A percentile compares a stretch with the other conserved stretches of the same genome.
Evolutionary conservation across 1,284 basidiomycete species (phyloP).

Genomic region (Ceratobasidium theobromae): DNA sequence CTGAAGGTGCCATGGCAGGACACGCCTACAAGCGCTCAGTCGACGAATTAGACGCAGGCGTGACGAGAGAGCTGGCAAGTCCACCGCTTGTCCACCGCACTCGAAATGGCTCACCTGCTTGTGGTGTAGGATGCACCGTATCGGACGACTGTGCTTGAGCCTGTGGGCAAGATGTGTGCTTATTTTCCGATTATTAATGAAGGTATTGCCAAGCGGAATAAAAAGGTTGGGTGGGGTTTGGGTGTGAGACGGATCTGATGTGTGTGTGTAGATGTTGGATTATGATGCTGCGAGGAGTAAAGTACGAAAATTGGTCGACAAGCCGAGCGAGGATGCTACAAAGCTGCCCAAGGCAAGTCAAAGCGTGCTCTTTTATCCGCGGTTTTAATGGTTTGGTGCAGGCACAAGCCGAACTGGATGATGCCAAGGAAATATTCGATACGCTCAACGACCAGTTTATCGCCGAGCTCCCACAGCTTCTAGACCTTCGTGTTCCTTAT

Average conservation of each 20-base stretch:
- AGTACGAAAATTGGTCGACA: slow-evolving; percentile 87
- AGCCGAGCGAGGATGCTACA: slow-evolving; percentile 89
- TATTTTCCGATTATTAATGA: slow-evolving; percentile 96
- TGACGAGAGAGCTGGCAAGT: slow-evolving; percentile 81
- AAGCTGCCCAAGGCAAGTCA: slow-evolving; percentile 77
- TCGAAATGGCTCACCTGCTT: not conserved
- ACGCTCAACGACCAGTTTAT: slow-evolving; percentile 91
- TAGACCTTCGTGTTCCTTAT: slow-evolving; percentile 95
- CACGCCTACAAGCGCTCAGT: slow-evolving; percentile 95
- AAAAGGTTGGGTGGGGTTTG: slow-evolving; percentile 69
- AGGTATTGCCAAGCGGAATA: slow-evolving; percentile 90
- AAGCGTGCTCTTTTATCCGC: not conserved
- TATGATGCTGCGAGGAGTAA: slow-evolving; percentile 91
- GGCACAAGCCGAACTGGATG: slow-evolving; percentile 95
- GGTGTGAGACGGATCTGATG: not conserved
- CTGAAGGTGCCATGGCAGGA: slow-evolving; percentile 94
- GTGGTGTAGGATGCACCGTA: slow-evolving; percentile 81
- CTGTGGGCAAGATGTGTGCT: slow-evolving; percentile 91
- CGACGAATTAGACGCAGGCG: slow-evolving; percentile 87
- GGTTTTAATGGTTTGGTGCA: slow-evolving; percentile 41
- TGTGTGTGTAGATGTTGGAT: slow-evolving; percentile 73
- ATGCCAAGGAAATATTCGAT: slow-evolving; percentile 91
- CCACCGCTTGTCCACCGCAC: not conserved
- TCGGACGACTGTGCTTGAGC: slow-evolving; percentile 93
- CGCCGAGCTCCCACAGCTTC: slow-evolving; percentile 84